These are phyloP conservation scores for Xanthoconium stramineum DNA, from an alignment of 768 basidiomycete genomes.

Conservation along the genomic window DNA sequence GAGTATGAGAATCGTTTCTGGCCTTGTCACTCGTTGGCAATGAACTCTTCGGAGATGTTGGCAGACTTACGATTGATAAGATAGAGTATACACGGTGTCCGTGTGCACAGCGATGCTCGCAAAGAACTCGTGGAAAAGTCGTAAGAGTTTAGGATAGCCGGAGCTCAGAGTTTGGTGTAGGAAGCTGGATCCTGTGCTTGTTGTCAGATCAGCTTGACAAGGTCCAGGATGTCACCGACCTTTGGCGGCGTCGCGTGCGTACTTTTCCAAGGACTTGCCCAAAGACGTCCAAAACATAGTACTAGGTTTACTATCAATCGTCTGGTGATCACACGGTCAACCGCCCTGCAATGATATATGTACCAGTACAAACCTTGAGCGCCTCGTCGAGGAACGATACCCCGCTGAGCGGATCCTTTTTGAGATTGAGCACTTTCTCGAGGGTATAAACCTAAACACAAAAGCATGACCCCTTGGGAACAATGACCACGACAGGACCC, in stretches of 20 bases:
- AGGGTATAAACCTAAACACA: conserved; percentile 78
- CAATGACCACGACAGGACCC: background rate
- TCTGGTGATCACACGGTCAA: conserved; percentile 39
- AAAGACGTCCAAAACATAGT: conserved; percentile 88
- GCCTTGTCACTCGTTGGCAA: conserved; percentile 42
- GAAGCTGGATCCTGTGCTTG: conserved; percentile 71
- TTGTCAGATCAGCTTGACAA: conserved; percentile 2
- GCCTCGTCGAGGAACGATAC: conserved; percentile 86
- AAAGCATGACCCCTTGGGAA: background rate
- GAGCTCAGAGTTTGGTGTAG: conserved; percentile 84
- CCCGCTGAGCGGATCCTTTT: conserved; percentile 78
- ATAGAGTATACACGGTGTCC: conserved; percentile 84
- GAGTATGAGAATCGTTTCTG: conserved; percentile 87
- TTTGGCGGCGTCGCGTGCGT: conserved; percentile 76
- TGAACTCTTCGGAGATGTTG: background rate
- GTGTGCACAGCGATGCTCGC: conserved; percentile 93
- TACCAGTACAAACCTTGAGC: conserved; percentile 65
- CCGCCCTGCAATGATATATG: background rate
- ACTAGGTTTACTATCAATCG: conserved; percentile 88
- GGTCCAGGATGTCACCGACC: conserved; percentile 39
- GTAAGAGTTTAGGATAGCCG: conserved; percentile 82
- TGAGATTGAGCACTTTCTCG: conserved; percentile 88
- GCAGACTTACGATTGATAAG: conserved; percentile 70
- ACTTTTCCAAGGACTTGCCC: conserved; percentile 75
- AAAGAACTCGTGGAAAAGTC: conserved; percentile 97